phyloP scores from a whole-genome alignment of 305 asterid species.

The Lippia alba region DNA sequence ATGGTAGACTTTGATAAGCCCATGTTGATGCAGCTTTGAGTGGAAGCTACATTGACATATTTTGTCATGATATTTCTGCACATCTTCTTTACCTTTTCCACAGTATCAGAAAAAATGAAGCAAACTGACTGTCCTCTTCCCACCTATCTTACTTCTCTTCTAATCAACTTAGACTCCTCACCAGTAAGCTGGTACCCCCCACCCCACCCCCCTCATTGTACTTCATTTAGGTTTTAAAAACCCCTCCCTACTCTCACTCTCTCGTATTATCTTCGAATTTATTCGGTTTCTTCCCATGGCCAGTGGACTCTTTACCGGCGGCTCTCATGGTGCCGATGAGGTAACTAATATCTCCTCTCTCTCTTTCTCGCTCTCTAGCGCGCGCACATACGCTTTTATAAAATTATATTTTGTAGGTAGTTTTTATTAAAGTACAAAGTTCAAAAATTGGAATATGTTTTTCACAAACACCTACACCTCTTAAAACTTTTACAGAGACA shows the following conservation, averaged over 20 bases:
- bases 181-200: conserved; percentile 32
- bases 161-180: conserved; percentile 39
- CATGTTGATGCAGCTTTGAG: conserved; percentile 16
- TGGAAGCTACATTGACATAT: background rate
- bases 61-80: background rate
- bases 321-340: conserved; percentile 32
- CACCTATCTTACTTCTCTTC: conserved; percentile 27
- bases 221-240: background rate
- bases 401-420: no score
- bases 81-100: background rate
- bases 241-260: conserved; percentile 10
- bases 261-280: background rate
- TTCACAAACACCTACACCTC: no score
- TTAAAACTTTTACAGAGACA: no score
- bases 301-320: conserved; percentile 31
- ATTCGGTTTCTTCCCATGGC: conserved; percentile 30
- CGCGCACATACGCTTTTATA: no score
- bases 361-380: no score
- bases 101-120: conserved; percentile 31
- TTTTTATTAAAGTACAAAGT: no score
- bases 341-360: background rate
- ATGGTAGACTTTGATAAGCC: conserved; percentile 13
- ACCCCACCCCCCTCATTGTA: background rate
- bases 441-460: no score
- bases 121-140: conserved; percentile 9